phyloP scores from a whole-genome alignment of 2,329 filamentous ascomycete genomes.

The Aspergillus arachidicola region DNA sequence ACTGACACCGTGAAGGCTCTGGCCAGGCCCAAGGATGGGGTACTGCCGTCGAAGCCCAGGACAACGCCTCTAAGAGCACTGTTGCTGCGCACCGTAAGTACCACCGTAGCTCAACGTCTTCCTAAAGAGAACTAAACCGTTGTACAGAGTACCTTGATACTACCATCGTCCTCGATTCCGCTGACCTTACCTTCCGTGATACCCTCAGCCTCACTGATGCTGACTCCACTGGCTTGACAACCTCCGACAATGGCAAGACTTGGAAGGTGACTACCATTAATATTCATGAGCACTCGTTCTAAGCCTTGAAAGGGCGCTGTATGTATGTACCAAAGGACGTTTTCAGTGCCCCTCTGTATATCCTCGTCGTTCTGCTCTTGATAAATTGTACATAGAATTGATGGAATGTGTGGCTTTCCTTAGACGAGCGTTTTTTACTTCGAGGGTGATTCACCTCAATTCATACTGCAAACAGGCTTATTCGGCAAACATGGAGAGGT shows the following conservation, averaged over 20 bases:
- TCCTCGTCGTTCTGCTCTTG: background rate
- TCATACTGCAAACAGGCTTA: no score
- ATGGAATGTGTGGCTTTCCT: background rate
- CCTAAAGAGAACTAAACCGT: background rate
- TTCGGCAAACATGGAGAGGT: no score
- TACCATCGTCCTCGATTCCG: slow-evolving; percentile 31
- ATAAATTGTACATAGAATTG: background rate
- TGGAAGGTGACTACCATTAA: slow-evolving; percentile 32
- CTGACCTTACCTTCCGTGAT: slow-evolving; percentile 29
- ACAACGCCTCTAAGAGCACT: slow-evolving; percentile 28
- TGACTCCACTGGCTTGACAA: slow-evolving; percentile 28
- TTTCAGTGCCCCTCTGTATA: background rate
- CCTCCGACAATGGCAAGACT: slow-evolving; percentile 28
- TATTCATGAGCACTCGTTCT: slow-evolving; percentile 31
- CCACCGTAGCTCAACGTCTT: background rate
- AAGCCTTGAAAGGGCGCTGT: background rate
- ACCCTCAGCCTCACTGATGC: slow-evolving; percentile 32
- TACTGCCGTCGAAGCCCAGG: slow-evolving; percentile 37
- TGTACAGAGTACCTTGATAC: slow-evolving; percentile 32
- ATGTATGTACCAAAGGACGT: background rate
- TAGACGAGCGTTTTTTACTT: background rate
- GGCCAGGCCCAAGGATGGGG: slow-evolving; percentile 36
- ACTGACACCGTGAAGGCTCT: slow-evolving; percentile 20
- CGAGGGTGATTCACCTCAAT: background rate
- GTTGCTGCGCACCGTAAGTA: slow-evolving; percentile 33